These are phyloP conservation scores for Cladosporium sp. DNA, from an alignment of 2,329 filamentous ascomycete genomes.

Conservation along the genomic window DNA sequence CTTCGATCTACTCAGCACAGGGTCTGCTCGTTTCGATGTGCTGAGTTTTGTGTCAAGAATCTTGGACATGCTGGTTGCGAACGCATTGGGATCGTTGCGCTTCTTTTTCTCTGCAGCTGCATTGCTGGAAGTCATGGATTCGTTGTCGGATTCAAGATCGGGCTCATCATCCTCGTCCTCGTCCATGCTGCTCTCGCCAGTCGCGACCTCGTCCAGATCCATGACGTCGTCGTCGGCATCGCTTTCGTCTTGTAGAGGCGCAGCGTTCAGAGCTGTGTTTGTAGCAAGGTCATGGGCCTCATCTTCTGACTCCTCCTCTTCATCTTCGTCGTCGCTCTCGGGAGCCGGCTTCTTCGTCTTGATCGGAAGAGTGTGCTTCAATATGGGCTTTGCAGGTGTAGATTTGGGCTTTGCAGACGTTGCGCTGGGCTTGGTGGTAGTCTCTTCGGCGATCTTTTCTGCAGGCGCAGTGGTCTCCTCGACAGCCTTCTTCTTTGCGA, in stretches of 20 bases:
- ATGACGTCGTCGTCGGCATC: constrained; percentile 25
- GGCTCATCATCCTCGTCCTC: constrained; percentile 46
- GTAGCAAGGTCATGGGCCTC: constrained; percentile 44
- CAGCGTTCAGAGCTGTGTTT: constrained; percentile 28
- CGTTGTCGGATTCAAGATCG: constrained; percentile 38
- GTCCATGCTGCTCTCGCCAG: constrained; percentile 38
- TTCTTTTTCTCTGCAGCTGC: constrained; percentile 61
- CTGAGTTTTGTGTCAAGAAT: constrained; percentile 90
- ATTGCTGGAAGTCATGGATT: constrained; percentile 31
- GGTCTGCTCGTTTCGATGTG: constrained; percentile 77
- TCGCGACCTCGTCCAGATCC: constrained; percentile 28
- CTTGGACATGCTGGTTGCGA: constrained; percentile 89
- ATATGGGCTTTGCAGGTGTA: constrained; percentile 25
- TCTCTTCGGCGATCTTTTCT: constrained; percentile 20
- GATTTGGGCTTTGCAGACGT: constrained; percentile 18
- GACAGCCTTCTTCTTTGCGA: constrained; percentile 22
- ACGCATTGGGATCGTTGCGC: constrained; percentile 86
- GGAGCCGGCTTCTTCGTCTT: constrained; percentile 12
- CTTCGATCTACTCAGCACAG: constrained; percentile 82
- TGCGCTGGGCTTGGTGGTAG: constrained; percentile 15
- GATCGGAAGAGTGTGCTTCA: constrained; percentile 21
- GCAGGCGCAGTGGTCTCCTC: constrained; percentile 11
- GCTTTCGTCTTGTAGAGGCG: constrained; percentile 22
- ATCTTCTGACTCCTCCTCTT: constrained; percentile 45
- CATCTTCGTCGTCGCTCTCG: constrained; percentile 24